Base-by-base conservation (phyloP, 345 rosid species). In the Ailanthus altissimus region DNA sequence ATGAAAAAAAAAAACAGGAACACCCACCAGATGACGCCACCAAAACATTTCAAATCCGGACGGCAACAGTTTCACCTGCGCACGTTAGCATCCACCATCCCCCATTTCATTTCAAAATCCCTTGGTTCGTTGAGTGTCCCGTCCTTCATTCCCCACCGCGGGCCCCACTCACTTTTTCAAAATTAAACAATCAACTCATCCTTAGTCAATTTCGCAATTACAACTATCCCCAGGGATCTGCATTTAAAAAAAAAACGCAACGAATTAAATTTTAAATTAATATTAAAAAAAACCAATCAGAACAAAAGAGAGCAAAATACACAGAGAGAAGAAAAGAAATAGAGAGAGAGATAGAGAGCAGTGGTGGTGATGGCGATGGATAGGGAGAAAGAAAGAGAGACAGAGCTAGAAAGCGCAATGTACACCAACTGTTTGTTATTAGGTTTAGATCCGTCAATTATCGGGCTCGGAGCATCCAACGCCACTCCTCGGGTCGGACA, bases 341-440 rank as follows among this genome's bases (percentile, higher is more conserved):
- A 40, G 23, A 11, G 45, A 51, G 75, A 8, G 72, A 77, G 75
- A 74, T 59, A 42, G 73, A 72, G 40, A 58, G 70, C 36, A 54
- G 76, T 11, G 71, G 53, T 38, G 76, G 89, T 84, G 89, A 96
- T 96, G 97, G 91, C 92, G 89, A 96, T 96, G 97, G 99, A 94
- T 80, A 88, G 97, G 87, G 99, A 96, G 84, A 96, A 94, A 93
- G 99, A 96, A 84, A 92, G 99, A 84, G 99, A 96, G 86, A 83
- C 91, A 28, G 98, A 92, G 91, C 95, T 96, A 23, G 99, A 96
- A 90, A 94, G 98, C 78, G 97, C 99, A 92, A 92, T 96, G 99
- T 96, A 96, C 89, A 96, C 99, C 21, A 96, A 96, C 85, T 96
- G 98, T 51, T 84, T 91, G 84, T 86, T 96, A 54, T 89, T 96